phyloP scores from a whole-genome alignment of 208 protist genomes.

The Acanthamoeba divionensis region DNA sequence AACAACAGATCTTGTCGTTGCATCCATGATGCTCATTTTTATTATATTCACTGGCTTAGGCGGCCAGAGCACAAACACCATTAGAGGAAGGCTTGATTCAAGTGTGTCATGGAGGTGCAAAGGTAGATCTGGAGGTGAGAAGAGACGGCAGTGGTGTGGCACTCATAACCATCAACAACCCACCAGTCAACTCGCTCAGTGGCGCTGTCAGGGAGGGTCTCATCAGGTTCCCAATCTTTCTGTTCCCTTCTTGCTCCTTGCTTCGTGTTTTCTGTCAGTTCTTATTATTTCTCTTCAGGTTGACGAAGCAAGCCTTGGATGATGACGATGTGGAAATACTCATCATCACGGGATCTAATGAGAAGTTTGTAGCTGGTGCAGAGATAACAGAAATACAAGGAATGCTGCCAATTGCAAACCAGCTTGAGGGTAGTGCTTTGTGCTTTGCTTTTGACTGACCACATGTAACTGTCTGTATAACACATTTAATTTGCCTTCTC shows the following conservation, averaged over 20 bases:
- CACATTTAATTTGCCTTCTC: too few species aligned
- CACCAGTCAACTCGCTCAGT: slow-evolving; percentile 10
- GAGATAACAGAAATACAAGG: not conserved
- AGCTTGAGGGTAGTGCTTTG: too few species aligned
- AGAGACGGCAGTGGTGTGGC: not conserved
- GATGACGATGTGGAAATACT: not conserved
- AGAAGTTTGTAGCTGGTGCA: slow-evolving; percentile 19
- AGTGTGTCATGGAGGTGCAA: not conserved
- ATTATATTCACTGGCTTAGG: not conserved
- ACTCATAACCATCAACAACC: slow-evolving; percentile 30
- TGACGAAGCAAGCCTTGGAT: not conserved
- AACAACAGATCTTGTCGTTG: not conserved
- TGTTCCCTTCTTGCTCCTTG: not conserved
- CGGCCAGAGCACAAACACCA: not conserved
- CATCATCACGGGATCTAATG: slow-evolving; percentile 20
- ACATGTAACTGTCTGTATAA: not conserved
- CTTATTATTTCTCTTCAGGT: not conserved
- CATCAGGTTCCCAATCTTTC: not conserved
- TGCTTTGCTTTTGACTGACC: not conserved
- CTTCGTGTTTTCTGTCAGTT: not conserved
- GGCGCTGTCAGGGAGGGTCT: not conserved
- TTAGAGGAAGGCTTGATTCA: not conserved
- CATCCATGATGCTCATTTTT: not conserved
- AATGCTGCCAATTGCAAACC: too few species aligned
- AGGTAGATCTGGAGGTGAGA: not conserved